Base-by-base conservation (phyloP, 345 rosid genomes). In the Raphanus raphanistrum region DNA sequence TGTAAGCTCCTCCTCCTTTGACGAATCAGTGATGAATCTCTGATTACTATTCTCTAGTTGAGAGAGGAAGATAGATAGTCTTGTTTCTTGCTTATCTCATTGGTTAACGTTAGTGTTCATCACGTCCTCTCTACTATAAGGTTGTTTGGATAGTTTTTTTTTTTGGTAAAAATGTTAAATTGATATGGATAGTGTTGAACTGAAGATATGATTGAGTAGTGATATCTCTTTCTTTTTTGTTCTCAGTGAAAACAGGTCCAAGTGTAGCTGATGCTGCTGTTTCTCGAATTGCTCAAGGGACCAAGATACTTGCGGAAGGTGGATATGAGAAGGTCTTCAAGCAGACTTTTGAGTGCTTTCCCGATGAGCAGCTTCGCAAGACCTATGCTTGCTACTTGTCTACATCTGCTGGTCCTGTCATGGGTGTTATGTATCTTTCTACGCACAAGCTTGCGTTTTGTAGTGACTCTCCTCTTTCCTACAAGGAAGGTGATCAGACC, bases 381-480 rank as follows among this genome's bases (percentile, higher is more conserved):
- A 83, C 88, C 58, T 92, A 55, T 72, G 98, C 99, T 2, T 95
- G 98, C 68, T 95, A 92, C 87, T 82, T 91, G 68, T 95, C 99
- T 32, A 95, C 98, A 31, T 95, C 98, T 52, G 92, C 98, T 58
- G 98, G 99, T 86, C 99, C 99, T 38, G 96, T 95, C 7, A 88
- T 90, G 93, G 99, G 99, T 31, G 84, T 90, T 45, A 60, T 95
- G 50, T 92, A 92, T 84, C 80, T 90, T 68, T 95, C 99, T 0
- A 83, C 96, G 0, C 90, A 83, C 31, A 93, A 92, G 80, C 86
- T 95, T 75, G 97, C 90, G 0, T 95, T 91, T 63, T 91, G 90
- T 71, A 95, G 98, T 66, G 98, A 92, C 72, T 85, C 57, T 55
- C 94, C 99, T 35, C 87, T 95, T 71, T 89, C 98, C 16, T 91